A percentile compares a stretch with the other conserved stretches of the same genome.
Conservation (phyloP, 2,329 filamentous ascomycete species). For the Pestalotiopsis sp. region DNA sequence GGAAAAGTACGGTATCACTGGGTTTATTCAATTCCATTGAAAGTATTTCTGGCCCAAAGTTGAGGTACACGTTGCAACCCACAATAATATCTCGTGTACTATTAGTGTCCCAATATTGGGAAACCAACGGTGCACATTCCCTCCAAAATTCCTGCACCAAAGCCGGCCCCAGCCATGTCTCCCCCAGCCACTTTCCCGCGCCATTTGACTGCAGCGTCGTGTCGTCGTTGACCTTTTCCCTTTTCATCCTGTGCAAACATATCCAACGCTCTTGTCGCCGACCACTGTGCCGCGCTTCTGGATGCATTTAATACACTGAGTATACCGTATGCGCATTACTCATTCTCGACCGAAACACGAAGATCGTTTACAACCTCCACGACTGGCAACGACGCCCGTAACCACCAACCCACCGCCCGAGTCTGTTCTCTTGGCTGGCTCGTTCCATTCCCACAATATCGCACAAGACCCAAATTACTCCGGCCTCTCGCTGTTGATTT, state of each 20-base stretch:
- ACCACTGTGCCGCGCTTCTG: background rate
- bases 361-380: background rate
- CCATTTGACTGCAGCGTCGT: background rate
- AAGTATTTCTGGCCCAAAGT: no score
- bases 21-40: no score
- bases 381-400: background rate
- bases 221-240: conserved; percentile 3
- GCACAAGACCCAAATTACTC: background rate
- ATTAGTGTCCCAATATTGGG: conserved; percentile 1
- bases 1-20: no score
- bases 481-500: background rate
- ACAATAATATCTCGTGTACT: background rate
- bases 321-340: background rate
- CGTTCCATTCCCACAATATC: background rate
- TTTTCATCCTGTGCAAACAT: conserved; percentile 1
- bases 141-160: background rate
- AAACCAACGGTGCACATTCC: background rate
- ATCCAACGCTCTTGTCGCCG: conserved; percentile 3
- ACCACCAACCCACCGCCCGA: background rate
- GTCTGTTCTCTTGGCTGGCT: background rate
- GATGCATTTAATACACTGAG: background rate
- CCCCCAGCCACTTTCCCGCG: conserved; percentile 10
- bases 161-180: conserved; percentile 5
- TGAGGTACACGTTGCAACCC: no score
- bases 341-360: background rate